These are phyloP conservation scores for Cyclostephanos tholiformis DNA, from an alignment of 108 stramenopile species.

Conservation along the genomic window DNA sequence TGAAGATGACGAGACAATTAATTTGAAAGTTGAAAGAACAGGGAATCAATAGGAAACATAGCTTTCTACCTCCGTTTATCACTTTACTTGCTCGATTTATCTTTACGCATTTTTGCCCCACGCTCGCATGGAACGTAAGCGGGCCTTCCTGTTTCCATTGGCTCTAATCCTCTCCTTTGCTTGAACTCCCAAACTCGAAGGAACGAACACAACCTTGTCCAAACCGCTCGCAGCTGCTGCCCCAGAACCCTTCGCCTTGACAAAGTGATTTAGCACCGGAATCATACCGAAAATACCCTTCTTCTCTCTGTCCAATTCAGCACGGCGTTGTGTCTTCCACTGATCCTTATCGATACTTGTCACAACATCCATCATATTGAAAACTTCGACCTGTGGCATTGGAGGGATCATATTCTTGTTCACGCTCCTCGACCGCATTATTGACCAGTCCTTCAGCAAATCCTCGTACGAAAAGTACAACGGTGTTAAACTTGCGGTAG, in stretches of 20 bases:
- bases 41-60: too few relatives aligned
- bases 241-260: constrained; percentile 6
- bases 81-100: too few relatives aligned
- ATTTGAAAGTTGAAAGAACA: too few relatives aligned
- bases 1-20: too few relatives aligned
- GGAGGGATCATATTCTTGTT: constrained; percentile 53
- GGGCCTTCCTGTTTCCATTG: constrained; percentile 70
- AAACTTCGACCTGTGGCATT: constrained; percentile 73
- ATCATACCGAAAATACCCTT: constrained; percentile 42
- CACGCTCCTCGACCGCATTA: constrained; percentile 47
- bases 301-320: constrained; percentile 33
- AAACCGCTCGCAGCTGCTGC: constrained; percentile 32
- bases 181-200: constrained; percentile 60
- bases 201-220: constrained; percentile 65
- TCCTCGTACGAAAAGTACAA: constrained; percentile 88
- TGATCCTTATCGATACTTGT: constrained; percentile 75
- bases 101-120: constrained; percentile 43
- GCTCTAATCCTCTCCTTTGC: constrained; percentile 73
- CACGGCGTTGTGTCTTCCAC: constrained; percentile 40
- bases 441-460: constrained; percentile 68
- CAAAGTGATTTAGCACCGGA: constrained; percentile 36
- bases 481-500: constrained; percentile 52
- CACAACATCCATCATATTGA: constrained; percentile 79
- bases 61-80: too few relatives aligned
- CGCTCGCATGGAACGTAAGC: constrained; percentile 77